Conservation (phyloP, 140 eudicot genomes). For the Senecio squalidus region DNA sequence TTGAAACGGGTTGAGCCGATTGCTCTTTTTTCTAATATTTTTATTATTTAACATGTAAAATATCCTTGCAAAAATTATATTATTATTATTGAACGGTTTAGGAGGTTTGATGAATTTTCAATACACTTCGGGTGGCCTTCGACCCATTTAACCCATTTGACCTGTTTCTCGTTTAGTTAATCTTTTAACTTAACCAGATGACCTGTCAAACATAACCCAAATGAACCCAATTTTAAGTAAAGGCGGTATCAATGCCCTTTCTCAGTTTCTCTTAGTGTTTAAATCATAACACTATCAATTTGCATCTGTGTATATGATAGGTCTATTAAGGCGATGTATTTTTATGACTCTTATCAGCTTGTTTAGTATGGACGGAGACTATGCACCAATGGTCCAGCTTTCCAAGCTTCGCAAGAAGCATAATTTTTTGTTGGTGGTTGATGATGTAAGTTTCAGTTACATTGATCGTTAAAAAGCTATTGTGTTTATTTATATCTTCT, state of each 20-base stretch:
- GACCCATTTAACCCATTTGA: no score
- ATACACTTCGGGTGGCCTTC: no score
- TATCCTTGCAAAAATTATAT: no score
- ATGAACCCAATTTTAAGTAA: no score
- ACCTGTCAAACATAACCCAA: no score
- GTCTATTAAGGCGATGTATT: slow-evolving; percentile 22
- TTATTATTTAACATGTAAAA: no score
- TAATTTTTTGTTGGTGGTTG: slow-evolving; percentile 82
- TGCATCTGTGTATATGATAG: slow-evolving; percentile 23
- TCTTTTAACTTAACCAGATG: no score
- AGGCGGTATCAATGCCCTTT: no score
- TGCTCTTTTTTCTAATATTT: no score
- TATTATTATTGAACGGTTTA: no score
- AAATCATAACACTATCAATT: slow-evolving; percentile 13
- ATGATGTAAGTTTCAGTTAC: slow-evolving; percentile 68
- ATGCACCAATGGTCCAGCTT: slow-evolving; percentile 91
- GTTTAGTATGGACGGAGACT: slow-evolving; percentile 99
- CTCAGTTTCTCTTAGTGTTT: background rate
- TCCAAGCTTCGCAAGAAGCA: slow-evolving; percentile 92
- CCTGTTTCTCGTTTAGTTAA: no score
- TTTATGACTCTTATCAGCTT: slow-evolving; percentile 62
- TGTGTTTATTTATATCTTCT: slow-evolving; percentile 3
- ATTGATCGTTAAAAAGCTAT: background rate
- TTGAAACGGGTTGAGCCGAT: background rate
- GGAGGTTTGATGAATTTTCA: no score